phyloP scores from a whole-genome alignment of 352 stramenopile genomes.

The Globisporangium lucens region DNA sequence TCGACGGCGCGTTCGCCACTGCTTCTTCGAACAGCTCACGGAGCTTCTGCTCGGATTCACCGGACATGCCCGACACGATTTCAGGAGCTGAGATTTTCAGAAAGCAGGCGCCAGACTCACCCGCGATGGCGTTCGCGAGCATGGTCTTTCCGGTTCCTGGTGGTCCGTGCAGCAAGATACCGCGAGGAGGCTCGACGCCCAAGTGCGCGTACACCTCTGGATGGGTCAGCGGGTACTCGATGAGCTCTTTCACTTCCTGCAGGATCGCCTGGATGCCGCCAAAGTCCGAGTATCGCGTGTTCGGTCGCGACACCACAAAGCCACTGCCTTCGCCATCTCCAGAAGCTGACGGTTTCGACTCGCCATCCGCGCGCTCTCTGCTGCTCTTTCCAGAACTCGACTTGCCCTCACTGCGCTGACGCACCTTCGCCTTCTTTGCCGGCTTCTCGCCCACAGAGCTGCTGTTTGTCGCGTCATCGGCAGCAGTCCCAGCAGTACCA shows the following conservation, averaged over 20 bases:
- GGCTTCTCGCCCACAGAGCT: conserved; percentile 30
- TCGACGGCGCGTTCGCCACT: conserved; percentile 91
- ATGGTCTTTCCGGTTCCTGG: conserved; percentile 94
- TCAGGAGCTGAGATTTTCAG: conserved; percentile 87
- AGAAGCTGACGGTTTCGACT: not conserved
- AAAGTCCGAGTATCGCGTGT: conserved; percentile 85
- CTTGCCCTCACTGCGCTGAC: conserved; percentile 31
- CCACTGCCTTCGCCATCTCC: conserved; percentile 28
- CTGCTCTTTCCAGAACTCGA: conserved; percentile 13
- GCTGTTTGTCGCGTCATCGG: not conserved
- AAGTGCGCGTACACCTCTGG: conserved; percentile 93
- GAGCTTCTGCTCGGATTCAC: conserved; percentile 86
- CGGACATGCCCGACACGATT: conserved; percentile 94
- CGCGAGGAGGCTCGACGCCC: conserved; percentile 89
- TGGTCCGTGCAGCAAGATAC: conserved; percentile 91
- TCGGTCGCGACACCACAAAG: conserved; percentile 74
- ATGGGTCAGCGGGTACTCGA: conserved; percentile 93
- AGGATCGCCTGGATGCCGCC: conserved; percentile 87
- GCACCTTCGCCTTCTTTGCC: conserved; percentile 72
- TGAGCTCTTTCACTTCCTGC: conserved; percentile 91
- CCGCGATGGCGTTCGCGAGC: conserved; percentile 91
- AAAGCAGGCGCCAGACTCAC: conserved; percentile 90
- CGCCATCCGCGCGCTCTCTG: conserved; percentile 12
- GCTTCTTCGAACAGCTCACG: conserved; percentile 95
- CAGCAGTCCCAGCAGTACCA: not conserved